Conservation (phyloP, 1,139 yeast genomes). For the Sugiyamaella paludigena region DNA sequence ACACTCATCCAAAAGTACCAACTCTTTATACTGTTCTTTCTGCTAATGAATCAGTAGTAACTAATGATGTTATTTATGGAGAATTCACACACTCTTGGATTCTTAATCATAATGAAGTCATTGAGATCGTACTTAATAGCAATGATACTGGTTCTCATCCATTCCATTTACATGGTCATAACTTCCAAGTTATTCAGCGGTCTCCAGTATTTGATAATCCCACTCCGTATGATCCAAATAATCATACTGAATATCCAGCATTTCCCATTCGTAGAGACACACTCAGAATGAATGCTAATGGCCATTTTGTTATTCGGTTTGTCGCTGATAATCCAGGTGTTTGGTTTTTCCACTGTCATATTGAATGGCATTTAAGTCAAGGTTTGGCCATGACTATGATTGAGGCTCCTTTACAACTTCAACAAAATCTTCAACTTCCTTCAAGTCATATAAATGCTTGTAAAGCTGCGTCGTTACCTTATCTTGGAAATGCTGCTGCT, state of each 20-base stretch:
- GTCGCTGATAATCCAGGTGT: conserved; percentile 84
- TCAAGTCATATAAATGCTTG: conserved; percentile 61
- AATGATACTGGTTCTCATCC: conserved; percentile 77
- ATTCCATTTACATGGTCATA: conserved; percentile 82
- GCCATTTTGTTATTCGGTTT: conserved; percentile 63
- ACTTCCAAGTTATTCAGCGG: conserved; percentile 64
- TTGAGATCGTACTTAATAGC: conserved; percentile 68
- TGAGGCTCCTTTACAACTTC: conserved; percentile 68
- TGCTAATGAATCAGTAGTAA: conserved; percentile 39
- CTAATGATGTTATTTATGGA: conserved; percentile 67
- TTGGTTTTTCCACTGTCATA: conserved; percentile 92
- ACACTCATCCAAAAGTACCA: conserved; percentile 76
- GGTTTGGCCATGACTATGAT: conserved; percentile 73
- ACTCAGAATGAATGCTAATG: conserved; percentile 60
- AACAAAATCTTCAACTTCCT: conserved; percentile 50
- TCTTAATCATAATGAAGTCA: conserved; percentile 58
- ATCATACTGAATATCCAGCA: conserved; percentile 55
- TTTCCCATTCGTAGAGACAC: conserved; percentile 71
- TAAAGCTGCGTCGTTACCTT: conserved; percentile 47
- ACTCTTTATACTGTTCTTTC: conserved; percentile 68
- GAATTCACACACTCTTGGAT: conserved; percentile 72
- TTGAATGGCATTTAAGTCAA: conserved; percentile 91
- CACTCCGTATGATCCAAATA: conserved; percentile 48
- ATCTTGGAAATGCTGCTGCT: conserved; percentile 84
- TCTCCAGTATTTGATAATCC: conserved; percentile 48